These are phyloP conservation scores for Phytopythium chamaehyphon DNA, from an alignment of 352 stramenopile genomes.

Conservation along the genomic window DNA sequence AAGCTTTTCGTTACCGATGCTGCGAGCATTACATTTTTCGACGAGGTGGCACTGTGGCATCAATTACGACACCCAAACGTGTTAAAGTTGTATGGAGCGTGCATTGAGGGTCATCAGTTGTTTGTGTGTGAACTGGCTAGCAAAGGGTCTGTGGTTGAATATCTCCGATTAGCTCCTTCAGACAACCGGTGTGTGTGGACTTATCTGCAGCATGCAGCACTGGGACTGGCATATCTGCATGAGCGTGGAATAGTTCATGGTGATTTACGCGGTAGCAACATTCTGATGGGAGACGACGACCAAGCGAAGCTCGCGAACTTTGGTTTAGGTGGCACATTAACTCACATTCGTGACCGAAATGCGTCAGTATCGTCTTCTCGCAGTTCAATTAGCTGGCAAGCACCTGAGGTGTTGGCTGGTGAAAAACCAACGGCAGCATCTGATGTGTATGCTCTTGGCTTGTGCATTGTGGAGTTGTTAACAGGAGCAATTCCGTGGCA, in stretches of 20 bases:
- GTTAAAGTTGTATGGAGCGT: constrained; percentile 13
- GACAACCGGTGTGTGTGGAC: neutral
- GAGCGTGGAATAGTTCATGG: neutral
- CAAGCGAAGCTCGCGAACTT: neutral
- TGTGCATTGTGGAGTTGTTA: neutral
- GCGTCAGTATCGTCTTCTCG: too few relatives aligned
- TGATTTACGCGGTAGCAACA: neutral
- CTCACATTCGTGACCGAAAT: neutral
- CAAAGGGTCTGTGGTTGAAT: neutral
- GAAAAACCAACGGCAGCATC: neutral
- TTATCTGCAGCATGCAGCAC: neutral
- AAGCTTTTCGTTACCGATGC: constrained; percentile 6
- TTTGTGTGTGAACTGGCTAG: constrained; percentile 13
- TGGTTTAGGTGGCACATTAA: neutral
- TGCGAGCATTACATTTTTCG: neutral
- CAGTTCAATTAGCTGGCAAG: neutral
- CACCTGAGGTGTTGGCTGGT: neutral
- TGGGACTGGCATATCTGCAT: constrained; percentile 1
- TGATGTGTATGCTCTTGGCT: neutral
- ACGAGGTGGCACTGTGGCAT: constrained; percentile 11
- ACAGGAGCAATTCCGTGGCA: neutral
- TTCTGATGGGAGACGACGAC: neutral
- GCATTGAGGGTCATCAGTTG: constrained; percentile 1
- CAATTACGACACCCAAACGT: constrained; percentile 15
- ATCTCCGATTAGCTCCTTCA: neutral